phyloP scores from a whole-genome alignment of 2,329 filamentous ascomycete species.

The Colletotrichum caudatum region DNA sequence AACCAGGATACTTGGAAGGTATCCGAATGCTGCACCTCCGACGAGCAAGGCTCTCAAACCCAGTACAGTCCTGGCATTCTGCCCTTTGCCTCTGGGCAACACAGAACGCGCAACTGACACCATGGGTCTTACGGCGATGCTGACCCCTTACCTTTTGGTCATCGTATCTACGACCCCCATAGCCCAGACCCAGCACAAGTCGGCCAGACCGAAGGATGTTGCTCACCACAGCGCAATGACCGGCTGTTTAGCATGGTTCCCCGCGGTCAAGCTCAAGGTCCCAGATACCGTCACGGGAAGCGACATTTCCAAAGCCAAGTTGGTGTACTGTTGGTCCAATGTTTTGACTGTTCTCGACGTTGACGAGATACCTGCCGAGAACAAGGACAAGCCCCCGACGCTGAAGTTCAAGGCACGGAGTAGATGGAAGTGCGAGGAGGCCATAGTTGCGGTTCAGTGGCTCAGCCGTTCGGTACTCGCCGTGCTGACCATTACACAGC shows the following conservation, averaged over 20 bases:
- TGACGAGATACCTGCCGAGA: conserved; percentile 75
- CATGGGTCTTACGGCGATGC: conserved; percentile 91
- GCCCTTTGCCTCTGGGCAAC: conserved; percentile 92
- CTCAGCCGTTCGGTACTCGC: conserved; percentile 91
- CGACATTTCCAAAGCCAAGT: conserved; percentile 82
- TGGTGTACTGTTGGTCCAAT: conserved; percentile 99
- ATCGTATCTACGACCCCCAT: conserved; percentile 97
- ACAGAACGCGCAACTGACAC: conserved; percentile 88
- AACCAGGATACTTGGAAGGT: conserved; percentile 89
- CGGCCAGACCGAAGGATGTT: conserved; percentile 89
- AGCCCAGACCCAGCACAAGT: conserved; percentile 96
- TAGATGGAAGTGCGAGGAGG: conserved; percentile 93
- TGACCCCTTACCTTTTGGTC: conserved; percentile 94
- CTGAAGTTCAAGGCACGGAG: conserved; percentile 86
- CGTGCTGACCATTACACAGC: conserved; percentile 93
- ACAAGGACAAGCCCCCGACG: conserved; percentile 81
- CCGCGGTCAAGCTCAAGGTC: conserved; percentile 90
- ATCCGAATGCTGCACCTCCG: conserved; percentile 77
- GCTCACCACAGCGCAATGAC: conserved; percentile 91
- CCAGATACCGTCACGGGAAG: conserved; percentile 75
- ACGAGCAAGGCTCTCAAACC: conserved; percentile 81
- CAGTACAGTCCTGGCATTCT: conserved; percentile 93
- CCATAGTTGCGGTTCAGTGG: conserved; percentile 97
- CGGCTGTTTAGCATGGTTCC: conserved; percentile 96
- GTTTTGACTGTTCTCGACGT: conserved; percentile 94